These are phyloP conservation scores for Clarireedia hainanense DNA, from an alignment of 2,329 filamentous ascomycete genomes.

Conservation along the genomic window DNA sequence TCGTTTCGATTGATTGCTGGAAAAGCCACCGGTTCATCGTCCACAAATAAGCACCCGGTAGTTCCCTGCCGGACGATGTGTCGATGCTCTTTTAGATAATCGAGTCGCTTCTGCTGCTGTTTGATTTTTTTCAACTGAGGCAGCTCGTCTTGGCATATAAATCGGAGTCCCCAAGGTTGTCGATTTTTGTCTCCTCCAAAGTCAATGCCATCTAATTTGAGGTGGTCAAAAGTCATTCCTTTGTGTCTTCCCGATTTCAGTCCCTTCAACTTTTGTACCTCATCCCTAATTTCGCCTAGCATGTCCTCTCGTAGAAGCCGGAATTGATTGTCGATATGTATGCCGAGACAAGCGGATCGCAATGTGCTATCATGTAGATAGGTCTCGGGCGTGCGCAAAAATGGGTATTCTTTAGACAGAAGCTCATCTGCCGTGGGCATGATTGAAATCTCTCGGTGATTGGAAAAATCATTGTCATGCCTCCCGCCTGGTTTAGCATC, in stretches of 20 bases:
- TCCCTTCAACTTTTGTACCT: slow-evolving; percentile 43
- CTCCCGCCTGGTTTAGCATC: slow-evolving; percentile 48
- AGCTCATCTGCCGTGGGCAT: slow-evolving; percentile 62
- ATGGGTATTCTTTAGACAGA: slow-evolving; percentile 41
- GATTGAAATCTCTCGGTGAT: slow-evolving; percentile 55
- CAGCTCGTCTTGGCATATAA: slow-evolving; percentile 38
- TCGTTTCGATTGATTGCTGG: slow-evolving; percentile 47
- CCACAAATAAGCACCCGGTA: slow-evolving; percentile 52
- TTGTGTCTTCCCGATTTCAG: slow-evolving; percentile 39
- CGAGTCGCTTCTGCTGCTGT: slow-evolving; percentile 30
- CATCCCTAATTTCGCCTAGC: slow-evolving; percentile 56
- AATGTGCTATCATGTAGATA: slow-evolving; percentile 37
- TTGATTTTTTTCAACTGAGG: slow-evolving; percentile 32
- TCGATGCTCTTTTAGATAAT: slow-evolving; percentile 39
- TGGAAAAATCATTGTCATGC: slow-evolving; percentile 63
- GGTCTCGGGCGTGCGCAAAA: slow-evolving; percentile 42
- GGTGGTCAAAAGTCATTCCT: slow-evolving; percentile 30
- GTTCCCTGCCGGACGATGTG: slow-evolving; percentile 50
- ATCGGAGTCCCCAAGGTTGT: slow-evolving; percentile 32
- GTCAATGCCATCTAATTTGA: slow-evolving; percentile 12
- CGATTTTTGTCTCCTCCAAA: slow-evolving; percentile 18
- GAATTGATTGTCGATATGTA: slow-evolving; percentile 64
- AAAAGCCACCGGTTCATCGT: slow-evolving; percentile 49
- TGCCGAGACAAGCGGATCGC: slow-evolving; percentile 32
- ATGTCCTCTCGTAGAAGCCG: slow-evolving; percentile 65